Conservation (phyloP, 805 yeast genomes). For the Metschnikowia lochheadii region DNA sequence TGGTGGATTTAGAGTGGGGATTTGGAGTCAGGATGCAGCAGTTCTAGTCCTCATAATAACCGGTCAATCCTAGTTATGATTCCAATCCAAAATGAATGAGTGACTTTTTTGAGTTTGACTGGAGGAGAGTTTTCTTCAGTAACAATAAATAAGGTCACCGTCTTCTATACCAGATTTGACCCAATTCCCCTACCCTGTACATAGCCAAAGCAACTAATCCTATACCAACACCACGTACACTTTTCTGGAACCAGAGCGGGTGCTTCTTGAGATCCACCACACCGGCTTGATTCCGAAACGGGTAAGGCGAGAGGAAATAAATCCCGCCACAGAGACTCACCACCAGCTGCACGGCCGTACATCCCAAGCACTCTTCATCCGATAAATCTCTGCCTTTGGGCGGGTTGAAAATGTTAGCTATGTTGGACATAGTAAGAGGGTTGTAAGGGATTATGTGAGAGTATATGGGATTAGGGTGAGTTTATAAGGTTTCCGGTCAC, state of each 20-base stretch:
- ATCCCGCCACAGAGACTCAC: slow-evolving; percentile 59
- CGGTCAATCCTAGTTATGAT: too few species aligned
- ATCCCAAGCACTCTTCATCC: slow-evolving; percentile 58
- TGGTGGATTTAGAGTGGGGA: too few species aligned
- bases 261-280: slow-evolving; percentile 28
- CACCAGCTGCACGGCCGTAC: slow-evolving; percentile 62
- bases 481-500: too few species aligned
- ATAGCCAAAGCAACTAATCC: slow-evolving; percentile 54
- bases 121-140: too few species aligned
- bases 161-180: slow-evolving; percentile 17
- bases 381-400: slow-evolving; percentile 40
- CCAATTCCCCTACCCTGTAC: slow-evolving; percentile 58
- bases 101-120: too few species aligned
- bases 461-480: too few species aligned
- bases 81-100: too few species aligned
- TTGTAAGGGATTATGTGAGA: too few species aligned
- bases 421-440: slow-evolving; percentile 38
- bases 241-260: slow-evolving; percentile 61
- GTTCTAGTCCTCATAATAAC: too few species aligned
- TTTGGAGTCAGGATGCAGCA: too few species aligned
- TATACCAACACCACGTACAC: slow-evolving; percentile 51
- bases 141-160: not conserved
- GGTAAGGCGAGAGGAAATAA: slow-evolving; percentile 54
- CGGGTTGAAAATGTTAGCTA: slow-evolving; percentile 49
- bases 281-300: slow-evolving; percentile 46